phyloP scores from a whole-genome alignment of 805 yeast genomes.

The Wickerhamiella brachini region DNA sequence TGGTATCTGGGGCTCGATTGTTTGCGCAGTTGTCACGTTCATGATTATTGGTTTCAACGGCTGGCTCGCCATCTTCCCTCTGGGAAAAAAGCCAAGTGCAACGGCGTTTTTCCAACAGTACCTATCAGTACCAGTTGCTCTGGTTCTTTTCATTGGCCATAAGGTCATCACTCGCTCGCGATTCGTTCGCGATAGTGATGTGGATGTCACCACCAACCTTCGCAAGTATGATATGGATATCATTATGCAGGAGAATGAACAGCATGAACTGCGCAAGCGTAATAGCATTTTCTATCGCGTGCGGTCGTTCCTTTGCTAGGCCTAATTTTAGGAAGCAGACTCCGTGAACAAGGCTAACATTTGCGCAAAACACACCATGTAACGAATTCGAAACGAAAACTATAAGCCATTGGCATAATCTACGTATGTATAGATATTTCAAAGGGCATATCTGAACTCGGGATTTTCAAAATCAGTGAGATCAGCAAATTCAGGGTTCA shows the following conservation, averaged over 20 bases:
- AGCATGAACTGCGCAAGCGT: constrained; percentile 2
- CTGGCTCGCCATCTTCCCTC: constrained; percentile 70
- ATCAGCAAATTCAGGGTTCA: constrained; percentile 34
- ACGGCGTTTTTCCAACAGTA: constrained; percentile 39
- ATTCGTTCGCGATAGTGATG: neutral
- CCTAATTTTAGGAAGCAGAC: too few species aligned
- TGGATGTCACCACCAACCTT: neutral
- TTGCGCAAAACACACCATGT: neutral
- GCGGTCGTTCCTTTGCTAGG: neutral
- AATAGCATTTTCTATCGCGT: neutral
- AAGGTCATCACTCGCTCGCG: constrained; percentile 5
- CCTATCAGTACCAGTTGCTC: constrained; percentile 31
- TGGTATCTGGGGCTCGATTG: constrained; percentile 56
- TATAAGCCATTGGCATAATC: too few species aligned
- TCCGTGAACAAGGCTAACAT: too few species aligned
- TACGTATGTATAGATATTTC: too few species aligned
- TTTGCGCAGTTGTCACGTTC: constrained; percentile 44
- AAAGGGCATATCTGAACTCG: constrained; percentile 31
- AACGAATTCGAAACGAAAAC: too few species aligned
- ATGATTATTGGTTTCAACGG: constrained; percentile 62
- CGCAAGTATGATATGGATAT: constrained; percentile 9
- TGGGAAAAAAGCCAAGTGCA: constrained; percentile 29
- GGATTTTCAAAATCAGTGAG: constrained; percentile 41
- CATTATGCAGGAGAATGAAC: constrained; percentile 11
- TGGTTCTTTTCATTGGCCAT: constrained; percentile 10